Percentiles rank a stretch among this genome's conserved stretches.
phyloP scores from a whole-genome alignment of 129 eudicot species.

The Artemisia annua region DNA sequence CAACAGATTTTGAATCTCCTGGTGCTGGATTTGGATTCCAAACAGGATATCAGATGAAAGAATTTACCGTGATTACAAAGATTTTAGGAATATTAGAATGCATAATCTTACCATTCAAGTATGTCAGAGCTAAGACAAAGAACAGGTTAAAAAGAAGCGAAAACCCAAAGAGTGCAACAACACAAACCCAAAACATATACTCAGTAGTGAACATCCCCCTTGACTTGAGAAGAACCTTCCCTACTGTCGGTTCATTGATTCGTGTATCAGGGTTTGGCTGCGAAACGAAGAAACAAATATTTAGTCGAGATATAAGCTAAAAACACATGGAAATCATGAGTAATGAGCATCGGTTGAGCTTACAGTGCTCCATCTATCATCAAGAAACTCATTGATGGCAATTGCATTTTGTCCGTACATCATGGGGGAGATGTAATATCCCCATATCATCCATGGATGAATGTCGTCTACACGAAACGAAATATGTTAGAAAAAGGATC shows the following conservation, averaged over 20 bases:
- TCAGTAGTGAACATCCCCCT: constrained; percentile 59
- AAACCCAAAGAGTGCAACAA: constrained; percentile 58
- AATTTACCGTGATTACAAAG: not conserved
- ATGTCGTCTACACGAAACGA: constrained; percentile 11
- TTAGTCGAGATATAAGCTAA: not conserved
- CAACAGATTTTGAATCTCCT: constrained; percentile 50
- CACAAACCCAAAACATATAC: constrained; percentile 74
- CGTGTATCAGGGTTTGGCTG: constrained; percentile 62
- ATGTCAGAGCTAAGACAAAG: constrained; percentile 69
- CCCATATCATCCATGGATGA: constrained; percentile 23
- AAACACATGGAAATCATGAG: not conserved
- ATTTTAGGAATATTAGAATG: not conserved
- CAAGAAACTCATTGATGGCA: constrained; percentile 19
- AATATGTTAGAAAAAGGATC: not conserved
- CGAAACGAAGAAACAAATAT: not conserved
- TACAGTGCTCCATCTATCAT: constrained; percentile 23
- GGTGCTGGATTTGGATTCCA: constrained; percentile 45
- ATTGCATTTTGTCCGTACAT: constrained; percentile 30
- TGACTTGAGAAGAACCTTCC: constrained; percentile 53
- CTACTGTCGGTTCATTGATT: constrained; percentile 50
- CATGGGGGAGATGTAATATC: constrained; percentile 25
- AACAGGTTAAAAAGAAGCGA: constrained; percentile 60
- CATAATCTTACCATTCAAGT: constrained; percentile 64
- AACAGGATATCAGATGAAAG: constrained; percentile 2
- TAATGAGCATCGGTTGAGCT: not conserved